A percentile compares a stretch with the other conserved stretches of the same genome.
phyloP scores from a whole-genome alignment of 768 basidiomycete genomes.

The Amanita exitialis region DNA sequence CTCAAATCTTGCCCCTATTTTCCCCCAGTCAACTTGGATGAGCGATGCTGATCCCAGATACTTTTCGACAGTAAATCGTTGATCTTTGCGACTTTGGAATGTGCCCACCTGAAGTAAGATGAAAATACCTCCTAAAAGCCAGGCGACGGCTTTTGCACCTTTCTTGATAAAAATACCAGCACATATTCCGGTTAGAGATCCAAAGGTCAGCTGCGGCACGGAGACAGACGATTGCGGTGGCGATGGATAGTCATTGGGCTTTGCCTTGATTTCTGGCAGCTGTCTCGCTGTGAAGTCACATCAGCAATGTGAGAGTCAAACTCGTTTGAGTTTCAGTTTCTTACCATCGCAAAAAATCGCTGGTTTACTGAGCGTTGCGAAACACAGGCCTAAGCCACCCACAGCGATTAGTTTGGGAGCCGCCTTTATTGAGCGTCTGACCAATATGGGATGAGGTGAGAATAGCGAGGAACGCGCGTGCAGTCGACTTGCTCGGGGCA shows the following conservation, averaged over 20 bases:
- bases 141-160: constrained; percentile 77
- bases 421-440: constrained; percentile 4
- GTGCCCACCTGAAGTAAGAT: constrained; percentile 75
- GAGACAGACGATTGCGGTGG: constrained; percentile 71
- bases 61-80: constrained; percentile 25
- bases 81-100: neutral
- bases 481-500: neutral
- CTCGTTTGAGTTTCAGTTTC: constrained; percentile 8
- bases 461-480: neutral
- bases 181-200: constrained; percentile 81
- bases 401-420: constrained; percentile 24
- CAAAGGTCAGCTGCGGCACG: constrained; percentile 76
- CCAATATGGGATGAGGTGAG: neutral
- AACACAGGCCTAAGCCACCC: constrained; percentile 33
- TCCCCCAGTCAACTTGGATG: constrained; percentile 76
- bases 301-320: neutral
- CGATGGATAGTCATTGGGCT: constrained; percentile 25
- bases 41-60: constrained; percentile 69
- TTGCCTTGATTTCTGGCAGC: neutral
- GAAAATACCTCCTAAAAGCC: constrained; percentile 83
- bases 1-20: constrained; percentile 58
- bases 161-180: constrained; percentile 94
- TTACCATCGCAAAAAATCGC: constrained; percentile 46
- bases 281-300: neutral
- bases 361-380: constrained; percentile 24